Percentiles rank a stretch among this genome's conserved stretches.
These are phyloP conservation scores for Shiraia bambusicola DNA, from an alignment of 2,329 filamentous ascomycete genomes.

Conservation along the genomic window DNA sequence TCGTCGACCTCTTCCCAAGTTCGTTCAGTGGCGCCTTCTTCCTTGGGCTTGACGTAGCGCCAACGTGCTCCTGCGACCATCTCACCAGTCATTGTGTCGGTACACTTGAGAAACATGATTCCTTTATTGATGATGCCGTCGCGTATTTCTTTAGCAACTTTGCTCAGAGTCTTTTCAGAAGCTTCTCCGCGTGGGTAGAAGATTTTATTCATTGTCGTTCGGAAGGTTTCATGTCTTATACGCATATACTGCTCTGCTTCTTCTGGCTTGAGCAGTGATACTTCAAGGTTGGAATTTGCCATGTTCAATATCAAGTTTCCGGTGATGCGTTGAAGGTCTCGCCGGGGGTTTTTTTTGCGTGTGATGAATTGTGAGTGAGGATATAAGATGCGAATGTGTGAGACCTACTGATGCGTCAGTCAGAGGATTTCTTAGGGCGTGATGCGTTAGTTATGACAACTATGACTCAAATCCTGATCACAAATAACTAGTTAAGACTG, in stretches of 20 bases:
- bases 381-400: neutral
- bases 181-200: conserved; percentile 34
- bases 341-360: neutral
- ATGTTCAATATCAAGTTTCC: conserved; percentile 6
- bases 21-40: conserved; percentile 16
- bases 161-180: conserved; percentile 26
- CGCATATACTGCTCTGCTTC: conserved; percentile 35
- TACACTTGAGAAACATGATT: conserved; percentile 33
- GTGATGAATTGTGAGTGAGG: neutral
- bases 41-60: conserved; percentile 24
- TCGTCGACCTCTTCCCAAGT: conserved; percentile 34
- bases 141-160: conserved; percentile 22
- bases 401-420: no score
- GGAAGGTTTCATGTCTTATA: conserved; percentile 37
- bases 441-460: no score
- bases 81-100: conserved; percentile 25
- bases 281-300: conserved; percentile 24
- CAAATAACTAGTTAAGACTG: no score
- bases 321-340: neutral
- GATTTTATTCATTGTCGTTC: conserved; percentile 36
- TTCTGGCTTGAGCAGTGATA: conserved; percentile 29
- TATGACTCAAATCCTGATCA: no score
- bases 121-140: conserved; percentile 28
- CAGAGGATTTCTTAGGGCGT: no score
- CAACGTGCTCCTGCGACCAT: conserved; percentile 37